Evolutionary conservation across 1,284 basidiomycete species (phyloP).

Genomic region (Irpex lacteus): DNA sequence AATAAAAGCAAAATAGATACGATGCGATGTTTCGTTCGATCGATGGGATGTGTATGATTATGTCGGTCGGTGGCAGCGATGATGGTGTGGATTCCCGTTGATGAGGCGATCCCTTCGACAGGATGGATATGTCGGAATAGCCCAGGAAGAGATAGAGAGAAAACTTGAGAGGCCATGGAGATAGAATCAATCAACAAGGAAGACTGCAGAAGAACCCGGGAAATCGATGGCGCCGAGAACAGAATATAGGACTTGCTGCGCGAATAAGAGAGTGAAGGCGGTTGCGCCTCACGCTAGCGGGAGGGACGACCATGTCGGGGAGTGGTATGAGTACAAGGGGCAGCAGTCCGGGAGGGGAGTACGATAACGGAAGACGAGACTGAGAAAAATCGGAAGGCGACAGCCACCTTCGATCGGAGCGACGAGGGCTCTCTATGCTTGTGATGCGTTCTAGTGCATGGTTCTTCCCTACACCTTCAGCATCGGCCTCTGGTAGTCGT

Average conservation of each 20-base stretch:
- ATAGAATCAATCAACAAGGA: conserved; percentile 7
- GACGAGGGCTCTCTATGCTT: conserved; percentile 27
- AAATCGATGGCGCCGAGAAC: conserved; percentile 18
- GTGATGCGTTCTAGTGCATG: conserved; percentile 25
- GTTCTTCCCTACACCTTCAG: conserved; percentile 27
- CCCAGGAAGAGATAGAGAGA: conserved; percentile 18
- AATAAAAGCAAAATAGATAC: conserved; percentile 31
- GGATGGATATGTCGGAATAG: conserved; percentile 63
- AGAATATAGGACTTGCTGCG: conserved; percentile 22
- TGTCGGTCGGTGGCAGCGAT: background rate
- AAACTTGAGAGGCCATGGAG: conserved; percentile 8
- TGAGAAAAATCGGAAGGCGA: conserved; percentile 7
- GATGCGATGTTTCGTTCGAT: conserved; percentile 25
- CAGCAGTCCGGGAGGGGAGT: conserved; percentile 22
- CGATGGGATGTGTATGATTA: conserved; percentile 16
- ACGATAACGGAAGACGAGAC: conserved; percentile 25
- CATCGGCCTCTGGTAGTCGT: conserved; percentile 23
- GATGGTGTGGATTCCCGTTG: conserved; percentile 12
- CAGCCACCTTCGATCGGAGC: conserved; percentile 17
- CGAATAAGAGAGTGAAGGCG: conserved; percentile 29
- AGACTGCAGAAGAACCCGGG: conserved; percentile 20
- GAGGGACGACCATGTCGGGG: conserved; percentile 25
- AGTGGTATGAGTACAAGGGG: conserved; percentile 21
- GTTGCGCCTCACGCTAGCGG: conserved; percentile 28
- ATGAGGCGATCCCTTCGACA: conserved; percentile 39